Base-by-base conservation (phyloP, 1,139 yeast species). In the Nakaseomyces glabratus region DNA sequence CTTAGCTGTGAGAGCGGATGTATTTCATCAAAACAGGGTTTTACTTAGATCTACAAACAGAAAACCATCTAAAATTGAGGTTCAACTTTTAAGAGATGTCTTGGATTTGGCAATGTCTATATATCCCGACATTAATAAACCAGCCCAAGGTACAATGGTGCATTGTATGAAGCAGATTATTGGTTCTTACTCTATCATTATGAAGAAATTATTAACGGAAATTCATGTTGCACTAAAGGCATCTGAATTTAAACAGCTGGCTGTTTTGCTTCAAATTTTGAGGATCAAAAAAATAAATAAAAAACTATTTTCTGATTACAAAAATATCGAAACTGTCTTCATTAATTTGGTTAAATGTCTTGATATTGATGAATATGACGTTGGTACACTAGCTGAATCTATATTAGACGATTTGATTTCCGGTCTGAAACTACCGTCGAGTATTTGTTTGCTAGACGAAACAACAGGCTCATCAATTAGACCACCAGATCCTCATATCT, bases 31-130 rank as follows among this genome's bases (percentile, higher is more conserved):
- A 52, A 76, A 81, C 42, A 69, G 97, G 46, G 72, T 82, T 18
- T 68, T 75, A 3, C 69, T 82, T 35, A 90, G 81, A 49, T 74
- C 88, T 1, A 81, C 93, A 0, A 76, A 82, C 3, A 67, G 95
- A 43, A 65, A 74, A 8, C 82, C 82, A 49, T 73, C 88, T 0
- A 71, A 68, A 9, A 57, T 81, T 16, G 97, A 90, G 47, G 72
- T 67, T 37, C 41, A 64, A 1, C 60, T 93, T 30, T 58, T 93
- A 24, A 69, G 66, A 34, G 95, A 86, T 55, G 67, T 86, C n/a
- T 75, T 82, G 6, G 61, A 65, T 17, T 58, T 82, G 20, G 68
- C 90, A 0, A 69, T 81, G 6, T 84, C 95, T 0, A 66, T 79
- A 0, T 90, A 85, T 49, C 65, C 80, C 0, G 77, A 76, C n/a